A percentile compares a stretch with the other conserved stretches of the same genome.
phyloP scores from a whole-genome alignment of 129 eudicot genomes.

The Centella asiatica region DNA sequence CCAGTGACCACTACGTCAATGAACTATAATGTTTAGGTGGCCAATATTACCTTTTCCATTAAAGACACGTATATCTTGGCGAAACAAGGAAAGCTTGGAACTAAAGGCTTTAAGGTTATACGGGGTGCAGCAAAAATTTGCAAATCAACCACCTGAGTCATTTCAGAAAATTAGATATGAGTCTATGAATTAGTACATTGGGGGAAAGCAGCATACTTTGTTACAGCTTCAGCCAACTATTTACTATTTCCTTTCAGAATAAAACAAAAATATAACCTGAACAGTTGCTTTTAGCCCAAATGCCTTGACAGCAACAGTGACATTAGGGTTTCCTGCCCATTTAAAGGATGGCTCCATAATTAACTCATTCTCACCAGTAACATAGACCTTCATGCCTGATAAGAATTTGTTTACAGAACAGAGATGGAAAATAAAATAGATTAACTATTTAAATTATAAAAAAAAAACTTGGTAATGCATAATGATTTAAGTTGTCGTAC shows the following conservation, averaged over 20 bases:
- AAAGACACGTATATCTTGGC: constrained; percentile 82
- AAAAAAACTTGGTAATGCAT: too few relatives aligned
- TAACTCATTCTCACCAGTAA: constrained; percentile 90
- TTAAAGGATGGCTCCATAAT: constrained; percentile 89
- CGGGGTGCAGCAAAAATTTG: constrained; percentile 92
- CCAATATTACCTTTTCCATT: constrained; percentile 70
- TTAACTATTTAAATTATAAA: too few relatives aligned
- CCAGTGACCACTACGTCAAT: background rate
- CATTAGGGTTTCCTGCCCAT: constrained; percentile 97
- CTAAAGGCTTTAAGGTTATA: constrained; percentile 86
- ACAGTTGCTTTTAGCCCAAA: constrained; percentile 89
- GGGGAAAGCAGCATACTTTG: background rate
- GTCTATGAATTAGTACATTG: constrained; percentile 4
- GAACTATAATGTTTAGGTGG: background rate
- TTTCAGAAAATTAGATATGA: background rate
- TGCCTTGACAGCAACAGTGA: constrained; percentile 72
- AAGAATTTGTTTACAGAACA: background rate
- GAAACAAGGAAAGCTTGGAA: constrained; percentile 97
- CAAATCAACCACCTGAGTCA: constrained; percentile 73
- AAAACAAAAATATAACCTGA: constrained; percentile 45
- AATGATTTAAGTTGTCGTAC: too few relatives aligned
- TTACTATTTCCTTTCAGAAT: constrained; percentile 7
- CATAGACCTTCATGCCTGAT: constrained; percentile 90
- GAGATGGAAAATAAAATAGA: too few relatives aligned
- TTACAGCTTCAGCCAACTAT: background rate